Evolutionary conservation across 2,329 filamentous ascomycete species (phyloP).

Genomic region (Xylaria sp.): DNA sequence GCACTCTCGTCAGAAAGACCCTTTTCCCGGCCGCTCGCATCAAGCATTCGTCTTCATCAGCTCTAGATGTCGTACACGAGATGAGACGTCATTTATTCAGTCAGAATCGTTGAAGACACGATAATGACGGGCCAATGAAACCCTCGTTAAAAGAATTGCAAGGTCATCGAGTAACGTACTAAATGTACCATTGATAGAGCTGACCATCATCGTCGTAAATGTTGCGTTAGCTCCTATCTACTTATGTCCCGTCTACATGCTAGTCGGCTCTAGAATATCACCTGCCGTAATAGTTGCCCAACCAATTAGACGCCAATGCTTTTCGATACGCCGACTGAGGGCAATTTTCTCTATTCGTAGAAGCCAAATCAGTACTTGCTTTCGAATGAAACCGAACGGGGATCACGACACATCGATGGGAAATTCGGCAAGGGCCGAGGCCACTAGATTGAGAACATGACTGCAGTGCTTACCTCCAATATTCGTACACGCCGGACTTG

Average conservation of each 20-base stretch:
- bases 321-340: slow-evolving; percentile 94
- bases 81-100: neutral
- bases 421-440: neutral
- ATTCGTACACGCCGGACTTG: slow-evolving; percentile 94
- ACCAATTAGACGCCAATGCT: slow-evolving; percentile 49
- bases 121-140: slow-evolving; percentile 4
- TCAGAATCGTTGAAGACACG: neutral
- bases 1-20: neutral
- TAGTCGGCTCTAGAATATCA: slow-evolving; percentile 36
- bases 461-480: slow-evolving; percentile 64
- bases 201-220: slow-evolving; percentile 4
- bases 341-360: slow-evolving; percentile 83
- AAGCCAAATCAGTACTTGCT: slow-evolving; percentile 18
- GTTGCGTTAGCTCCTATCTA: slow-evolving; percentile 7
- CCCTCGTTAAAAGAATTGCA: neutral
- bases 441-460: neutral
- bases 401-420: too few species aligned
- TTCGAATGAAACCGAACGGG: neutral
- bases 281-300: slow-evolving; percentile 55
- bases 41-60: neutral
- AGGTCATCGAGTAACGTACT: slow-evolving; percentile 5
- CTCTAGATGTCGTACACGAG: neutral
- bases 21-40: neutral
- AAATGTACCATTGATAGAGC: slow-evolving; percentile 9
- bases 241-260: slow-evolving; percentile 25